Conservation (phyloP, 352 stramenopile species). For the Globisporangium rhizosaccharum region DNA sequence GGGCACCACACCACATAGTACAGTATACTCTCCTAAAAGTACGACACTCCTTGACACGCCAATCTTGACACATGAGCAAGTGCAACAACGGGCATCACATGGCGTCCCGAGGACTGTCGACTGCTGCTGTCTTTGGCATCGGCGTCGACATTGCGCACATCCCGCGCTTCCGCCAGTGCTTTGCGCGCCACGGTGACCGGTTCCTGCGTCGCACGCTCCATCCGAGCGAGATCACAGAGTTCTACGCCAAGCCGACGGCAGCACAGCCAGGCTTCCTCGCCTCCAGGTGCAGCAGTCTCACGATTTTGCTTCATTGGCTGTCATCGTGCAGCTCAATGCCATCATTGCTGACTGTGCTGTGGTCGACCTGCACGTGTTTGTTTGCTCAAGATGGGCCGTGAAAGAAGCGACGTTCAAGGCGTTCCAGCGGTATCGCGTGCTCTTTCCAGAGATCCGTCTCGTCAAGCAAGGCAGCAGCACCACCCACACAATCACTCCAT, state of each 20-base stretch:
- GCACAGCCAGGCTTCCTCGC: conserved; percentile 56
- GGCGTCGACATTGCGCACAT: conserved; percentile 69
- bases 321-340: conserved; percentile 2
- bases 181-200: conserved; percentile 51
- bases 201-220: conserved; percentile 65
- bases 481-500: neutral
- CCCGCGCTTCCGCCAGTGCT: conserved; percentile 45
- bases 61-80: neutral
- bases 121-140: conserved; percentile 40
- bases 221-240: conserved; percentile 57
- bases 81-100: too few relatives aligned
- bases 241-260: conserved; percentile 27
- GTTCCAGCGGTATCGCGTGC: conserved; percentile 71
- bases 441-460: conserved; percentile 69
- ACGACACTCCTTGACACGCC: neutral
- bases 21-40: neutral
- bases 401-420: conserved; percentile 85
- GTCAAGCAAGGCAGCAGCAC: conserved; percentile 7
- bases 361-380: neutral
- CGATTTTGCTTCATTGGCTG: neutral
- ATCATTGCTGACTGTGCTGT: neutral
- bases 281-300: conserved; percentile 22
- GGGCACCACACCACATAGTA: neutral
- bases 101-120: too few relatives aligned
- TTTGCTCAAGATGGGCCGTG: conserved; percentile 49